phyloP scores from a whole-genome alignment of 352 stramenopile genomes.

The Phytophthora brassicae region DNA sequence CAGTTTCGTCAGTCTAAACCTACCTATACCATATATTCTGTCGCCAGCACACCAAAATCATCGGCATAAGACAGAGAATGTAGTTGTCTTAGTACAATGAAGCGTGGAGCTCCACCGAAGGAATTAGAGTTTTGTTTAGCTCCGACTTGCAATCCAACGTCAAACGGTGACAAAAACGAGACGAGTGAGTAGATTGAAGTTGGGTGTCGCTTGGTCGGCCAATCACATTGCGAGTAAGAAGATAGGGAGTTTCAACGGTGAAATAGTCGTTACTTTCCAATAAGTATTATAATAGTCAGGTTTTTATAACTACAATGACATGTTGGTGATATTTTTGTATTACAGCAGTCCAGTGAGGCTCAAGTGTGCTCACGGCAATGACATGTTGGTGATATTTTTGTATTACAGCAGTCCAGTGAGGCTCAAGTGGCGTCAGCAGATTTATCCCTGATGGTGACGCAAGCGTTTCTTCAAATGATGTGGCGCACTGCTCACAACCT shows the following conservation, averaged over 20 bases:
- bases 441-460: slow-evolving; percentile 1
- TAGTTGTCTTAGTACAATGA: background rate
- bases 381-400: no score
- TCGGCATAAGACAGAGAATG: background rate
- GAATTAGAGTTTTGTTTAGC: background rate
- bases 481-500: background rate
- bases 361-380: background rate
- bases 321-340: no score
- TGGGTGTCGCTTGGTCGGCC: background rate
- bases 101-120: background rate
- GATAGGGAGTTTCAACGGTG: slow-evolving; percentile 6
- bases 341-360: no score
- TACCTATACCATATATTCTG: no score
- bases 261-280: slow-evolving; percentile 2
- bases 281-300: no score
- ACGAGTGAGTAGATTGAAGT: slow-evolving; percentile 19
- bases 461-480: slow-evolving; percentile 1
- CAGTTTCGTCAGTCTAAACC: no score
- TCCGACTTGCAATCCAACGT: slow-evolving; percentile 2
- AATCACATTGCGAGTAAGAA: background rate
- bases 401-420: background rate
- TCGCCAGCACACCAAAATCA: no score
- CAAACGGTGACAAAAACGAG: background rate
- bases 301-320: no score
- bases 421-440: slow-evolving; percentile 5